Base-by-base conservation (phyloP, 805 yeast species). In the Diddensiella transvaalensis region DNA sequence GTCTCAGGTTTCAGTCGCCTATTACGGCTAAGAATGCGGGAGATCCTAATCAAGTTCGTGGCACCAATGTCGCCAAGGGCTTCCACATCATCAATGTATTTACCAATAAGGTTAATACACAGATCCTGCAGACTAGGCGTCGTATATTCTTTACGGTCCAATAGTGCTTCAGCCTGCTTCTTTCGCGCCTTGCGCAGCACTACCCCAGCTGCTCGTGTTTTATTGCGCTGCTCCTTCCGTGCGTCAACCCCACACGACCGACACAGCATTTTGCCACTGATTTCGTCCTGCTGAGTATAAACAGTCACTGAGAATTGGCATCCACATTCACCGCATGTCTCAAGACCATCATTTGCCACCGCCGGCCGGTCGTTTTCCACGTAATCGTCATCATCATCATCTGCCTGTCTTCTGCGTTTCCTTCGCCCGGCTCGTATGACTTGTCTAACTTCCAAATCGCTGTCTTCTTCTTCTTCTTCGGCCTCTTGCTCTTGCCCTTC, bases 1-100 rank as follows among this genome's bases (percentile, higher is more conserved):
- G 97, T 89, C 15, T 76, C 69, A 53, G 84, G 81, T 59, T 83
- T 79, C 42, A 93, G 69, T 0, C 93, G 84, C 45, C 99, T 69
- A 66, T 90, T 93, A 49, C 86, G 81, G 19, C 93, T 81, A 24
- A 93, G 65, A 50, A 95, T 89, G 45, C 80, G 76, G 19, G 87
- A 78, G 43, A 93, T 81, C 63, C 82, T 85, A 57, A 75, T 75
- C 71, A 84, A 69, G 64, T 88, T 90, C 33, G 72, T 66, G 22
- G 76, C 70, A 0, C 98, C 96, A 51, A 93, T 84, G 55, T 87
- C 96, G 33, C 97, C 98, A 45, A 93, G 71, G 2, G 77, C 82
- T 3, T 90, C 95, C 43, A 85, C 88, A 52, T 79, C 84, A 57
- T 77, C 79, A 54, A 87, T 87, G 57, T 82, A 77, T 29, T 71